Base-by-base conservation (phyloP, 2,329 filamentous ascomycete species). In the Penicillium sp. region DNA sequence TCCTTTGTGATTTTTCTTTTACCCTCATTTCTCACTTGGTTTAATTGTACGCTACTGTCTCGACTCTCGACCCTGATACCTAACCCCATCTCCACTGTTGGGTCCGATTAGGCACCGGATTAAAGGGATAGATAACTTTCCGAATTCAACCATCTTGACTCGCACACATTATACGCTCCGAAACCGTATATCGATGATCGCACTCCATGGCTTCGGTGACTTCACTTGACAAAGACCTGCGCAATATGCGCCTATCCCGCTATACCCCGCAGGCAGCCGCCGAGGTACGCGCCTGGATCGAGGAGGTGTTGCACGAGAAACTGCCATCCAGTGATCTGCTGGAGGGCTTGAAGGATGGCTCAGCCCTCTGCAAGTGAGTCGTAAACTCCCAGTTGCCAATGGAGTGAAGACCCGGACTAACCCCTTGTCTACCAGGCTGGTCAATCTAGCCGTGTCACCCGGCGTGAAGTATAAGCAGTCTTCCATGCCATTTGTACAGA, bases 401-500 rank as follows among this genome's bases (percentile, higher is more conserved):
- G 6, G 14, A 36, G 20, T 34, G 47, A 51, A 22, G 44, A 54
- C 28, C 49, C 38, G 40, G 55, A 55, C 59, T 68, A 43, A 67
- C 46, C 43, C 27, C 42, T 50, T 32, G 47, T 18, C 7, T 35
- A 59, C 61, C 55, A 93, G 89, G 63, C 82, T 97, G 42, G 80
- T 88, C 61, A 97, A 95, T 64, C 77, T 91, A 46, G 70, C 86
- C 29, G 86, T 87, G 22, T 80, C 84, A 13, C 87, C 87, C 0
- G 85, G 85, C 26, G 80, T 95, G 71, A 89, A 85, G 68, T 97
- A 86, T 79, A 97, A 97, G 72, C 78, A 85, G 64, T 95, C 90
- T 1, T 73, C 82, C 32, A 97, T 97, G 91, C 93, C 93, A 0
- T 98, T 98, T 66, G 91, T 97, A 32, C 93, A 98, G 70, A 97